Percentiles rank a stretch among this genome's conserved stretches.
Evolutionary conservation across 2,329 filamentous ascomycete genomes (phyloP).

Genomic region (Phyllosticta ampelicida): DNA sequence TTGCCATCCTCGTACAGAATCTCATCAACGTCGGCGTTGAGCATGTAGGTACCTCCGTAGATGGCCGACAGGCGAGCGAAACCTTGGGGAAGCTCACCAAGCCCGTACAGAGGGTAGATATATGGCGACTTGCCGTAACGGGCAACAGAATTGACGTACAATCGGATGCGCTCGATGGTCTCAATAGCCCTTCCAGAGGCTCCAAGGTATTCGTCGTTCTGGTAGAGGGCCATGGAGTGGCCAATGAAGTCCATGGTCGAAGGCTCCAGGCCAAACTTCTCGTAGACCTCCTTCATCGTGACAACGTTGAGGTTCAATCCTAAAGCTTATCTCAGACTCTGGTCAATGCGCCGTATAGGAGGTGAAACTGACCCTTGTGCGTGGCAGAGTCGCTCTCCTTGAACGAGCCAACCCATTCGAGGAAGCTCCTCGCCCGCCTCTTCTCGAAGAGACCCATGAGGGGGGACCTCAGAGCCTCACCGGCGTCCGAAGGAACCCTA

Average conservation of each 20-base stretch:
- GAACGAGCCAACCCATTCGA: conserved; percentile 89
- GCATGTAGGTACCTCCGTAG: conserved; percentile 98
- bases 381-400: conserved; percentile 70
- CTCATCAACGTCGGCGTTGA: conserved; percentile 91
- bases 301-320: conserved; percentile 67
- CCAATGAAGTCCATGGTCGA: conserved; percentile 92
- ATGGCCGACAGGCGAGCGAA: conserved; percentile 96
- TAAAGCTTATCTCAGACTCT: conserved; percentile 13
- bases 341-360: not conserved
- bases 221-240: conserved; percentile 95
- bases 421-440: conserved; percentile 88
- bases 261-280: conserved; percentile 89
- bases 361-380: conserved; percentile 63
- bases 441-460: conserved; percentile 98
- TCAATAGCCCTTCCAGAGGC: conserved; percentile 65
- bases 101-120: conserved; percentile 97
- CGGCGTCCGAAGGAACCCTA: conserved; percentile 91
- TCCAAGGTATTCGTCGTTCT: conserved; percentile 77
- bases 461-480: conserved; percentile 76
- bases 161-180: conserved; percentile 79
- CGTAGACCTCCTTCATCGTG: conserved; percentile 98
- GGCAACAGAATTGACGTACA: conserved; percentile 96
- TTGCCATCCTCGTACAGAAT: conserved; percentile 73
- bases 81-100: conserved; percentile 93
- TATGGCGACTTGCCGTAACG: conserved; percentile 98